Evolutionary conservation across 2,329 filamentous ascomycete species (phyloP), one percentile per base, ranked within the genome.

Genomic region (Monosporascus ibericus): DNA sequence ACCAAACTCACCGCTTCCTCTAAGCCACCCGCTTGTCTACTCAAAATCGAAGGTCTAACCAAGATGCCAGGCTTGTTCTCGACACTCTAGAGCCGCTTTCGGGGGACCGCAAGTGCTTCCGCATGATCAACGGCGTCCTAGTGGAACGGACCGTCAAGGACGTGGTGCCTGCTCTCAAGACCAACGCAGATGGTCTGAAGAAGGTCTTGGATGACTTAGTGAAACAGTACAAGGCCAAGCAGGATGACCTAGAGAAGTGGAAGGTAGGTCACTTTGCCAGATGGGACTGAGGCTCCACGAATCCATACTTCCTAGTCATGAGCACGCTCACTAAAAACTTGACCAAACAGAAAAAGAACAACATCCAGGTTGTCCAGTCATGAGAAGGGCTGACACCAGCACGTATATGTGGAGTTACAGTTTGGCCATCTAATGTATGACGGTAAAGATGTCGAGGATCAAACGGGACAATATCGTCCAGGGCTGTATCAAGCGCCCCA

Each of bases 191-290:
- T 58, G 92, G 94, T 2, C 70, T 99, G 67, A 94, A 88, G 73
- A 95, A 96, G 74, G 91, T 97, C 30, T 77, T 97, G 51, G 92
- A 96, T 58, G 92, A 96, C 69, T 75, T 99, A 58, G 82, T 97
- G 60, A 96, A 96, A 80, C 90, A 96, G 74, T 97, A 97, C 79
- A 95, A 95, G 77, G 75, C 78, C 34, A 95, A 96, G 73, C 92
- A 99, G 71, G 85, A 90, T 42, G 94, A 99, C 68, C 82, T 99
- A 78, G 92, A 99, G 69, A 92, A 87, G 71, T 99, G 94, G 94
- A 99, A 99, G 90, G 92, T 95, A 74, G 38, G 58, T 51, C 38
- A 36, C 42, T 24, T 48, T 55, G 44, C 39, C 27, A 25, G 47
- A 54, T 52, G 46, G 27, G 39, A 51, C 42, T 37, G 50, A 50